Base-by-base conservation (phyloP, 495 filamentous ascomycete genomes). In the Platismatia glauca region DNA sequence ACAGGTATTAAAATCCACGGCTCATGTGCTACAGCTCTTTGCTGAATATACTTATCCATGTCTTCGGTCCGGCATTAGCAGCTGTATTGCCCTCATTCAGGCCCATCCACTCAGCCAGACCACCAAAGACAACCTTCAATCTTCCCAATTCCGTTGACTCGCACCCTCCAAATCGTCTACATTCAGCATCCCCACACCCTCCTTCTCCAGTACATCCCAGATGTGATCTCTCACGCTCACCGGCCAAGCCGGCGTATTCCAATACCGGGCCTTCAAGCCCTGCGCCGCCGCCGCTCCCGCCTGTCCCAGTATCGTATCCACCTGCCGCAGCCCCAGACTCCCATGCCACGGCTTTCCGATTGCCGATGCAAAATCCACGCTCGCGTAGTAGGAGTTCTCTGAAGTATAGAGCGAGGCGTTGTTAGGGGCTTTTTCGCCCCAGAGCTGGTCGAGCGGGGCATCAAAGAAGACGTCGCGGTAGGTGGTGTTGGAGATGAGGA, bases 221-320 rank as follows among this genome's bases (percentile, higher is more conserved):
- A 93, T 75, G 20, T 78, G 73, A 71, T 91, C 86, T 43, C 88
- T 77, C 44, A 80, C 67, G n/a, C 82, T 76, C 33, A 86, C 60
- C 63, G 89, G 81, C 85, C 89, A 84, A 60, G 69, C 68, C 3
- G 89, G 89, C 24, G 85, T 78, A 44, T 87, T 83, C 89, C 89
- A 93, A 71, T 90, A 92, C 60, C 89, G 70, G 5, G 81, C 82
- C 61, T 81, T 80, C 57, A 92, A 78, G 0, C 89, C 88, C 62
- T 79, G 79, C 41, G 73, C 70, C 65, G 84, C 81, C 1, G 90
- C 90, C 16, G 75, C 76, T 15, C 73, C 70, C 15, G 92, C 79
- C 66, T 90, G 86, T 0, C 73, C 72, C 20, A 82, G 75, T 43
- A 92, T 79, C 38, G 70, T 78, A 11, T 71, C 70, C 48, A 87